phyloP scores from a whole-genome alignment of 2,329 filamentous ascomycete genomes.

The Beauveria brongniartii region DNA sequence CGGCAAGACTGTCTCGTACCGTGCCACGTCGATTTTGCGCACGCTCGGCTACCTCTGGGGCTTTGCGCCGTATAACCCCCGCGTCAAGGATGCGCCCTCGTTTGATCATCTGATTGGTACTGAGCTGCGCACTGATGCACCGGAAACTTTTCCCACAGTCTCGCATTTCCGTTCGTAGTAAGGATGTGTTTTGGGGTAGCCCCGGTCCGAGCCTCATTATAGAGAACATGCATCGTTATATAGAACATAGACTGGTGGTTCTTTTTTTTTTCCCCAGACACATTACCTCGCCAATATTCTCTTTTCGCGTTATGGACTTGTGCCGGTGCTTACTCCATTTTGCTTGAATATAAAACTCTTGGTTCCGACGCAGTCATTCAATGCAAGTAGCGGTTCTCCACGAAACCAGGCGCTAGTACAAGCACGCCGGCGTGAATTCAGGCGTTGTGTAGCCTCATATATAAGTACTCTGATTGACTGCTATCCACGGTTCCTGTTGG shows the following conservation, averaged over 20 bases:
- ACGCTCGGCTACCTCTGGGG: conserved; percentile 35
- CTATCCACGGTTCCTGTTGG: background rate
- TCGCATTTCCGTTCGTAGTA: conserved; percentile 5
- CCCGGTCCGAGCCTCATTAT: background rate
- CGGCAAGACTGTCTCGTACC: conserved; percentile 29
- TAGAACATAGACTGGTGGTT: background rate
- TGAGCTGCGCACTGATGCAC: background rate
- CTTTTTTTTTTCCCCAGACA: too few relatives aligned
- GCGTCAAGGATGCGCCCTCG: conserved; percentile 29
- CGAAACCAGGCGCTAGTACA: background rate
- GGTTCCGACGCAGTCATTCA: background rate
- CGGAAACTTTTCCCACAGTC: conserved; percentile 3
- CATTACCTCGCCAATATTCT: background rate
- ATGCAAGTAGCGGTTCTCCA: background rate
- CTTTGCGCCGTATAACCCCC: conserved; percentile 28
- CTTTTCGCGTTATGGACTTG: background rate
- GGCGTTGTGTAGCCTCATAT: too few relatives aligned
- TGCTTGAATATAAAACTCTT: background rate
- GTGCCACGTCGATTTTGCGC: conserved; percentile 34
- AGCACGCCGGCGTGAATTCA: too few relatives aligned
- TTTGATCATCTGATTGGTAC: conserved; percentile 21
- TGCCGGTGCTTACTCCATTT: background rate
- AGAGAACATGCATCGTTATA: background rate
- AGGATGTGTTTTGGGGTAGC: background rate
- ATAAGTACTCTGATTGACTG: too few relatives aligned